phyloP scores from a whole-genome alignment of 371 early-diverging fungal genomes.

The Parasitella parasitica region DNA sequence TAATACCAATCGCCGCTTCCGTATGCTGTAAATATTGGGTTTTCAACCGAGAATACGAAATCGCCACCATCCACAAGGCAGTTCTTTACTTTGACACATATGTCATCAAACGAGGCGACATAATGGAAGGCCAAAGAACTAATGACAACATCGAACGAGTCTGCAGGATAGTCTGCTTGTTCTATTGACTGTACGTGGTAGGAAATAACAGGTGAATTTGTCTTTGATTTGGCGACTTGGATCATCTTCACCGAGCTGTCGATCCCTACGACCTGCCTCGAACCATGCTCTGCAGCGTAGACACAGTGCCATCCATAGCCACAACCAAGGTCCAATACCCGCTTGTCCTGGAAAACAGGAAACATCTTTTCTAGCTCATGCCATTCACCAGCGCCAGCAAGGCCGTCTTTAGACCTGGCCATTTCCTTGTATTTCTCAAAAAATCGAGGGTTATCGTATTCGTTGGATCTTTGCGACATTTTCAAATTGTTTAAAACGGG shows the following conservation, averaged over 20 bases:
- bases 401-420: slow-evolving; percentile 14
- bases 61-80: slow-evolving; percentile 7
- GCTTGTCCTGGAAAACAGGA: slow-evolving; percentile 12
- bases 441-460: slow-evolving; percentile 22
- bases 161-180: slow-evolving; percentile 2
- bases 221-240: slow-evolving; percentile 9
- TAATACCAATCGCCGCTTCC: slow-evolving; percentile 19
- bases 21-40: slow-evolving; percentile 22
- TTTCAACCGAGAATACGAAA: slow-evolving; percentile 25
- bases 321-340: slow-evolving; percentile 21
- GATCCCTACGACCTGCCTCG: slow-evolving; percentile 8
- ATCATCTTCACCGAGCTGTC: slow-evolving; percentile 24
- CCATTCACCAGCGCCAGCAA: slow-evolving; percentile 25
- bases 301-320: slow-evolving; percentile 26
- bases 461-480: background rate
- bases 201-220: background rate
- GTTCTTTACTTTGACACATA: background rate
- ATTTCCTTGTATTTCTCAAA: slow-evolving; percentile 19
- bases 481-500: background rate
- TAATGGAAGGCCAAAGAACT: slow-evolving; percentile 26
- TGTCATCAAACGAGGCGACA: slow-evolving; percentile 14
- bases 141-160: slow-evolving; percentile 18
- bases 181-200: slow-evolving; percentile 7
- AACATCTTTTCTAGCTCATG: slow-evolving; percentile 14
- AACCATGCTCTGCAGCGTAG: slow-evolving; percentile 22